Conservation (phyloP, 2,329 filamentous ascomycete genomes). For the Penicillium sumatraense region DNA sequence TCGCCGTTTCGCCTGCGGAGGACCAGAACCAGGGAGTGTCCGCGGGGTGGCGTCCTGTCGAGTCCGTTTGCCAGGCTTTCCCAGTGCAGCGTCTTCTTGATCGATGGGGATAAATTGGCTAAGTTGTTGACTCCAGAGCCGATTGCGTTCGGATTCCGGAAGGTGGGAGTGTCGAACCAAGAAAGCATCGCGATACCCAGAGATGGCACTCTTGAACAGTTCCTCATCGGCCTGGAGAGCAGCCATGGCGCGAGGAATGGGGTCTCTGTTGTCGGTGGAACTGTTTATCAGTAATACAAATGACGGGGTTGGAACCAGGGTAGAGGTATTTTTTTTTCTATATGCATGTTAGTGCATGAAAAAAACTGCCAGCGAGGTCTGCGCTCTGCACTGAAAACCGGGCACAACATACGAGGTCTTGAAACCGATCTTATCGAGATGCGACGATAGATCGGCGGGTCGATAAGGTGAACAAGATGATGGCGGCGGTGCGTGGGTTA, state of each 20-base stretch:
- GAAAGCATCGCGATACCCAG: slow-evolving; percentile 47
- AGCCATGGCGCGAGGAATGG: slow-evolving; percentile 34
- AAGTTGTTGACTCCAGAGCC: slow-evolving; percentile 46
- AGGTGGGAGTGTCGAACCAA: slow-evolving; percentile 47
- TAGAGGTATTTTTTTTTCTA: slow-evolving; percentile 6
- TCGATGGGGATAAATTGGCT: slow-evolving; percentile 43
- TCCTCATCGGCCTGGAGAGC: slow-evolving; percentile 43
- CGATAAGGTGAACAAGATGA: slow-evolving; percentile 10
- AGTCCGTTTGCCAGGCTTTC: slow-evolving; percentile 46
- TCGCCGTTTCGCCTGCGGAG: slow-evolving; percentile 48
- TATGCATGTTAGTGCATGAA: slow-evolving; percentile 2
- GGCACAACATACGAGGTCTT: neutral
- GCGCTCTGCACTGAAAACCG: neutral
- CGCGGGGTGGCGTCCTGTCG: slow-evolving; percentile 46
- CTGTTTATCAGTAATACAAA: slow-evolving; percentile 40
- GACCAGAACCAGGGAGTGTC: slow-evolving; percentile 44
- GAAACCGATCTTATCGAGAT: slow-evolving; percentile 4
- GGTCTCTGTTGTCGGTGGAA: slow-evolving; percentile 10
- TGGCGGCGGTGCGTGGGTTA: slow-evolving; percentile 4
- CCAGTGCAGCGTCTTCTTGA: slow-evolving; percentile 27
- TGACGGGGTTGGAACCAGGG: slow-evolving; percentile 7
- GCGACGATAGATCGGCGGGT: slow-evolving; percentile 5
- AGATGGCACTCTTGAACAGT: slow-evolving; percentile 46
- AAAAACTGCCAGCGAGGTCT: neutral
- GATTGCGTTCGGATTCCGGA: slow-evolving; percentile 45